Base-by-base conservation (phyloP, 2,329 filamentous ascomycete species). In the Didymella segeticola region DNA sequence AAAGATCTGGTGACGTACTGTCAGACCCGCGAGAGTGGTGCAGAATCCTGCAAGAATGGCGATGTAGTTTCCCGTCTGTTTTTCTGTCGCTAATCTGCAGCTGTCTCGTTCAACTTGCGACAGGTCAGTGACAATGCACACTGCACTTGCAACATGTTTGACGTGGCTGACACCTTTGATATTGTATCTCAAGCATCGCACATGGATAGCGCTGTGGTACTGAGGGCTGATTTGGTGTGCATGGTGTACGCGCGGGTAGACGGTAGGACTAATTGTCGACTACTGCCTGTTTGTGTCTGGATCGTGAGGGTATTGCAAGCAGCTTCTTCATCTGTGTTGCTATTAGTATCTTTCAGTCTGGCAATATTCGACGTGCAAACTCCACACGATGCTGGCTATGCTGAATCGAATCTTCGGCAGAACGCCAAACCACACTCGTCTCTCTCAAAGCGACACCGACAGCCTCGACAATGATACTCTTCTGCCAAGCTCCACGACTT, bases 401-500 rank as follows among this genome's bases (percentile, higher is more conserved):
- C 30, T 53, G 34, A 15, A 31, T 47, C 50, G 33, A 29, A 36
- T 61, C 15, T 58, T 64, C 10, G 42, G 46, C 25, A 33, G 22
- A 20, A 48, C 36, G 5, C 42, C 43, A 12, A 56, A 56, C 14
- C 61, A 58, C 25, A 34, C 31, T 25, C 58, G 34, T 10, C 31
- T 59, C 30, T 30, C 47, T 17, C 57, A 58, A 20, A 43, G 37
- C 22, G 55, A 61, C 25, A 30, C 43, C 4, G 61, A 57, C 14
- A 52, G 39, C 33, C 54, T 53, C 11, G 60, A 63, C 17, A 49
- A 38, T 23, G 64, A 64, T 4, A 52, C 52, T 25, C 56, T 66
- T n/a, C 27, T 64, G 19, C 53, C 57, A 7, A 41, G 26, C 19
- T 47, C 45, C 11, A 34, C 50, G 23, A 43, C 33, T 10, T 52